Percentiles rank a stretch among this genome's conserved stretches.
phyloP scores from a whole-genome alignment of 495 filamentous ascomycete genomes.

The Aspergillus steynii region DNA sequence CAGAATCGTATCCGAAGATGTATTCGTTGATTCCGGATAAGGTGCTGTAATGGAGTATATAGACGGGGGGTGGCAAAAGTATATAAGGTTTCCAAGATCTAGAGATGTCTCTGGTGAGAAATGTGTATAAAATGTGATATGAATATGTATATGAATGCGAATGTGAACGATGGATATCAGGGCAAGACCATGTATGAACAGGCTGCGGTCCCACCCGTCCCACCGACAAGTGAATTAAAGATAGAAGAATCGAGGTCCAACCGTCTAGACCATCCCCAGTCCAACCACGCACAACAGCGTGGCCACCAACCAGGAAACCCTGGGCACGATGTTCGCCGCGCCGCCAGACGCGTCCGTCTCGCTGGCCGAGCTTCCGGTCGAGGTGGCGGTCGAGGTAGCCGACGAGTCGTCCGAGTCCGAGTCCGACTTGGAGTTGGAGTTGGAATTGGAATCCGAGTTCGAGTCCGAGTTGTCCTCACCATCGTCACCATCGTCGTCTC shows the following conservation, averaged over 20 bases:
- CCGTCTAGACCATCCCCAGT: not conserved
- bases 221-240: too few relatives aligned
- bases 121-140: not conserved
- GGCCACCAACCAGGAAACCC: not conserved
- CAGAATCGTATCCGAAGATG: conserved; percentile 46
- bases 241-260: too few relatives aligned
- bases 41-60: conserved; percentile 18
- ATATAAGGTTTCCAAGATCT: not conserved
- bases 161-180: not conserved
- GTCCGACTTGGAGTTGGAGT: not conserved
- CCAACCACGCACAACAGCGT: not conserved
- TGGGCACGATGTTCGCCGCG: not conserved
- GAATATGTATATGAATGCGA: not conserved
- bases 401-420: not conserved
- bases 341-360: not conserved
- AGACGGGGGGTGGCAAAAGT: not conserved
- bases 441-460: not conserved
- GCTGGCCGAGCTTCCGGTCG: not conserved
- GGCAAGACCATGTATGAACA: not conserved
- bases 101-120: not conserved
- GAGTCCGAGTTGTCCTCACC: not conserved
- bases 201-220: not conserved
- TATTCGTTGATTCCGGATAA: conserved; percentile 45
- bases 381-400: not conserved
- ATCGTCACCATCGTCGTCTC: not conserved